Base-by-base conservation (phyloP, 768 basidiomycete species). In the Panaeolus papilionaceus region DNA sequence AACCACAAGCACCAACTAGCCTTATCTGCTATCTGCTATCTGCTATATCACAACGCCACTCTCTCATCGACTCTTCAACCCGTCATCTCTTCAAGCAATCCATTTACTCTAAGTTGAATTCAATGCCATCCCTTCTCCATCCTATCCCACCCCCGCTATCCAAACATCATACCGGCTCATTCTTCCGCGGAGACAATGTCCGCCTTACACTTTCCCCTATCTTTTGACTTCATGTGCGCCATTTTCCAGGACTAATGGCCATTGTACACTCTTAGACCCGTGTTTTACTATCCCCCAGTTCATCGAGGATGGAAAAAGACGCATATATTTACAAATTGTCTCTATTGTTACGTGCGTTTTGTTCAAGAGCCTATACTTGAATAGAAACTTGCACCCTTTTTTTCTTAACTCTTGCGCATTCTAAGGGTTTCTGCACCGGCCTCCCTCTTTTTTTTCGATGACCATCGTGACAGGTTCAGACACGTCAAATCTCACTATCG, bases 371-470 rank as follows among this genome's bases (percentile, higher is more conserved):
- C 7, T 58, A n/a, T 33, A 37, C 54, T 58, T 28, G 54, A 58
- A 58, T 58, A 37, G 54, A 12, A 37, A 58, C 54, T 18, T 58
- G 54, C 54, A 37, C 54, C 16, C 18, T 16, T 58, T 58, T 58
- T 58, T 28, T 33, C 28, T 58, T 33, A 58, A 51, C 14, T 16
- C 12, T 42, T 10, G 11, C 40, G 3, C 33, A 33, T 33, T 33
- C 40, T 42, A 2, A 42, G 40, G 40, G 40, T 42, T 2, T 16
- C 40, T 4, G 10, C 16, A 42, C 16, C 9, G 33, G 1, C 2
- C 3, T 16, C 33, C 5, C 18, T 33, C 33, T 58, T 58, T 58
- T 58, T 28, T 16, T 5, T 58, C 12, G 33, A 51, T 28, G 39
- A 40, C 10, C 39, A 40, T 40, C 39, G 39, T 40, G 39, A 40